Percentiles rank a stretch among this genome's conserved stretches.
Conservation (phyloP, 768 basidiomycete species). For the Boletus rex-veris region DNA sequence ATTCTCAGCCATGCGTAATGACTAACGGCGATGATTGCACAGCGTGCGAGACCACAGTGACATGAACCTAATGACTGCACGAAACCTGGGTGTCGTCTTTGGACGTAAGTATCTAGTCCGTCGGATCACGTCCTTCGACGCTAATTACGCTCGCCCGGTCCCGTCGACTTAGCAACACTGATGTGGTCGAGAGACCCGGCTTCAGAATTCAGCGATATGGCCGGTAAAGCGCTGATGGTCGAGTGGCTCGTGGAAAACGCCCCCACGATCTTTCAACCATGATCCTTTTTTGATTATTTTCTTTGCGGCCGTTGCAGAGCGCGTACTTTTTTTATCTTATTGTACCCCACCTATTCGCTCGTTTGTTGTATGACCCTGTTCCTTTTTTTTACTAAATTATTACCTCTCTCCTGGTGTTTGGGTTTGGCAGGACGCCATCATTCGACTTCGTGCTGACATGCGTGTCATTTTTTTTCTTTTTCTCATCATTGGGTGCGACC, state of each 20-base stretch:
- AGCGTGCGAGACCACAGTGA: conserved; percentile 64
- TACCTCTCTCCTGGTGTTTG: conserved; percentile 4
- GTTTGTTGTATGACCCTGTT: conserved; percentile 9
- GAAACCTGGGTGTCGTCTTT: conserved; percentile 96
- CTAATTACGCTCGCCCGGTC: neutral
- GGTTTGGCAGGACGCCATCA: conserved; percentile 4
- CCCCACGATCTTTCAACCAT: conserved; percentile 42
- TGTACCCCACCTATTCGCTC: conserved; percentile 23
- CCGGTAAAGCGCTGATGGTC: conserved; percentile 87
- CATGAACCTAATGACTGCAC: conserved; percentile 87
- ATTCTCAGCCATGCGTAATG: neutral
- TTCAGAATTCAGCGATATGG: conserved; percentile 97
- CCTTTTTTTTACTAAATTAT: conserved; percentile 21
- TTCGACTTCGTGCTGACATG: neutral
- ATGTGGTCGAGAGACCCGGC: conserved; percentile 85
- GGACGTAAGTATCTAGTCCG: conserved; percentile 67
- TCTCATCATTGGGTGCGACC: neutral
- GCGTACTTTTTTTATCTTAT: conserved; percentile 18
- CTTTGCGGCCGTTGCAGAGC: too few species aligned
- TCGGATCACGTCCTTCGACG: neutral
- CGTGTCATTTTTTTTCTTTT: neutral
- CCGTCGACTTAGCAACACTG: conserved; percentile 66
- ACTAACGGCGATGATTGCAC: conserved; percentile 3
- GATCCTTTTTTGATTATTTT: neutral
- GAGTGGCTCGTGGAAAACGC: conserved; percentile 96